Evolutionary conservation across 352 stramenopile species (phyloP), one percentile per base, ranked within the genome.

Genomic region (Phytopythium sindhum): DNA sequence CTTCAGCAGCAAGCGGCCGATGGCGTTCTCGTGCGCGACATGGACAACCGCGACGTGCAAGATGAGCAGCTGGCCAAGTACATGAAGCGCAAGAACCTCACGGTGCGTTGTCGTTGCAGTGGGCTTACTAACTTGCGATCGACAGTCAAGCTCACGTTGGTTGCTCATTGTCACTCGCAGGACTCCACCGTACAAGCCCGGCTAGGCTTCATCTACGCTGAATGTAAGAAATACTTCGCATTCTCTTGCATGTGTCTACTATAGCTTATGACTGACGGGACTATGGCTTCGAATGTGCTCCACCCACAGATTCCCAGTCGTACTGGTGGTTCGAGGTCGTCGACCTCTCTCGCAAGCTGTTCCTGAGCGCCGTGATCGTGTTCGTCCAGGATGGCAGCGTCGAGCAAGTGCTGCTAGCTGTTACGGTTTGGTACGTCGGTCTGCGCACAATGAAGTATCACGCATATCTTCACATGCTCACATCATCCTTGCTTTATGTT

Each of bases 311-410:
- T 69, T 74, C 72, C 0, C 65, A 82, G 33, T 60, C 76, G 28
- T 91, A 85, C 48, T 93, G 84, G 84, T 93, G 84, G 84, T 93
- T 91, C 65, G 84, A 93, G 67, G 84, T 90, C 28, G 70, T 93
- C 33, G 84, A 93, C 64, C 69, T 93, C 17, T 87, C 83, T 19
- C 74, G 84, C 35, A 93, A 93, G 64, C 73, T 93, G 26, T 90
- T 91, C 57, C 51, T 93, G 41, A 91, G 78, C 45, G 74, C 77
- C 35, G 75, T 93, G 39, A 90, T 90, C 59, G 65, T 91, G 3
- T 93, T 93, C 61, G 78, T 93, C 17, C 66, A 87, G 55, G 84
- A 86, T 52, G 80, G 81, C 28, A 89, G 77, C 54, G 77, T 91
- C 11, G 72, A 91, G 31, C 81, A 90, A 74, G 73, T 90, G 24